Evolutionary conservation across 495 filamentous ascomycete species (phyloP), one percentile per base, ranked within the genome.

Genomic region (Penicillium riverlandense): DNA sequence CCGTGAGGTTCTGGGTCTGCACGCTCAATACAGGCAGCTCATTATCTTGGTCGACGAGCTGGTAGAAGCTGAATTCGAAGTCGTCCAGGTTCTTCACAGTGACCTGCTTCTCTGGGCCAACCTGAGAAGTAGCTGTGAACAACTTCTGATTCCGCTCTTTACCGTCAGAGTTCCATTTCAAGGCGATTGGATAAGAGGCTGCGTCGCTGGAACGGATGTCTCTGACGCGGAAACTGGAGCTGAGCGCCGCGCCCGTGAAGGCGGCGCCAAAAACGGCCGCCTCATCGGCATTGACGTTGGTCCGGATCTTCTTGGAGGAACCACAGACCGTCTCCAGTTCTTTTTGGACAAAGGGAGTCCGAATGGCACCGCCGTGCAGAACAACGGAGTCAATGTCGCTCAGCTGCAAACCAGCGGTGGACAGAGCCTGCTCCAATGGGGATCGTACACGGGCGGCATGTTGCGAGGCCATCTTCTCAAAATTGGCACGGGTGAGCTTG

Each of bases 261-360:
- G 88, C 89, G 40, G 94, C 94, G 51, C 94, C 94, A 64, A 99
- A 95, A 11, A 95, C 92, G 38, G 94, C 92, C 11, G 94, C 81
- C 68, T 99, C 94, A 61, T 99, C 94, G 27, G 90, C 84, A 65
- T 99, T 99, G 53, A 99, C 94, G 55, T 90, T 97, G 52, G 84
- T 83, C 43, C 87, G 81, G 46, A 99, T 73, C 70, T 95, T 96
- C 40, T 83, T 79, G 6, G 79, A 71, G 11, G 72, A 74, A 8
- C 85, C 85, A 28, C 82, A 76, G 38, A 85, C 59, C 38, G 78
- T 80, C 67, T 96, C 92, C 27, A 99, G 79, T 58, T 85, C 74
- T 63, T 81, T 90, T 59, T 96, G 90, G 7, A 99, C 88, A 48
- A 97, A 96, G 6, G 94, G 94, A 22, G 90, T 97, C 31, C 94